phyloP scores from a whole-genome alignment of 2,329 filamentous ascomycete genomes.

The Onygenales sp. region DNA sequence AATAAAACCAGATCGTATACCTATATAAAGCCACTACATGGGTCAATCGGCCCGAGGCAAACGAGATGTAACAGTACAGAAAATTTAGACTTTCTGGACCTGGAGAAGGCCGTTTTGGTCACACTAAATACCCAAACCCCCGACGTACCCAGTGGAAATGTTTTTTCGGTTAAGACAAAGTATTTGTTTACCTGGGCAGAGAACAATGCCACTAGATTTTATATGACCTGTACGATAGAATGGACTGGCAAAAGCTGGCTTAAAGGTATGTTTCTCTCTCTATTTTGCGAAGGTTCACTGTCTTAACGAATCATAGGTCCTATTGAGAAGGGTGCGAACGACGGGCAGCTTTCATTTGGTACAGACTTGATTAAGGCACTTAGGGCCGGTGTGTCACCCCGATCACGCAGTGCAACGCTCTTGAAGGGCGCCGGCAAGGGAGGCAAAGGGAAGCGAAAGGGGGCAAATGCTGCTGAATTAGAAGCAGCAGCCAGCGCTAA shows the following conservation, averaged over 20 bases:
- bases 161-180: conserved; percentile 85
- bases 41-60: conserved; percentile 78
- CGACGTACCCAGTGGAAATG: conserved; percentile 87
- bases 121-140: conserved; percentile 78
- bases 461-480: conserved; percentile 34
- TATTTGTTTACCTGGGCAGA: conserved; percentile 93
- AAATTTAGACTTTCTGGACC: conserved; percentile 70
- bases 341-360: conserved; percentile 76
- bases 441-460: conserved; percentile 52
- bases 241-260: conserved; percentile 99
- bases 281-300: conserved; percentile 7
- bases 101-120: conserved; percentile 80
- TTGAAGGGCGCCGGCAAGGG: conserved; percentile 42
- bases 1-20: conserved; percentile 66
- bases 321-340: conserved; percentile 90
- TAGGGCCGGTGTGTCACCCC: conserved; percentile 61
- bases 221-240: conserved; percentile 84
- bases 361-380: conserved; percentile 69
- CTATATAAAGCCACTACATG: conserved; percentile 85
- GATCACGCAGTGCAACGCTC: conserved; percentile 42
- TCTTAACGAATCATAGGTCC: conserved; percentile 51
- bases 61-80: conserved; percentile 90
- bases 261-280: conserved; percentile 54
- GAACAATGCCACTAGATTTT: conserved; percentile 71
- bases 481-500: conserved; percentile 38